phyloP scores from a whole-genome alignment of 257 asterid genomes.

The Solanum bukasovii region DNA sequence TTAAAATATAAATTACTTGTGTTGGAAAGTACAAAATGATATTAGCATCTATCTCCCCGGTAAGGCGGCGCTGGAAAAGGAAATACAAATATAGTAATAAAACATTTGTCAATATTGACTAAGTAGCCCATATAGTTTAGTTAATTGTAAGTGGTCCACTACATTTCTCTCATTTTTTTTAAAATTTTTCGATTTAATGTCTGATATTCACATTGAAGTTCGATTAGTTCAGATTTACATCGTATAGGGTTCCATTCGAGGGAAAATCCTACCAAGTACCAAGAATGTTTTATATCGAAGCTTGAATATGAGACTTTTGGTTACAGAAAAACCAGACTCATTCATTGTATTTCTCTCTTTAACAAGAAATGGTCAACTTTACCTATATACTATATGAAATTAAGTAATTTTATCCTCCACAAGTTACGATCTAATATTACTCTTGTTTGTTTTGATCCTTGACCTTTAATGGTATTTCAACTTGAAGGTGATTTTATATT shows the following conservation, averaged over 20 bases:
- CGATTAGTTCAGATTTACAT: neutral
- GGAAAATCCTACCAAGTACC: neutral
- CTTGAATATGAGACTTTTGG: neutral
- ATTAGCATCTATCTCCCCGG: neutral
- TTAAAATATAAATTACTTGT: neutral
- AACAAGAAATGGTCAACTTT: neutral
- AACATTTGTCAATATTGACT: neutral
- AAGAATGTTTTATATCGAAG: too few relatives aligned
- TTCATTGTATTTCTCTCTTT: neutral
- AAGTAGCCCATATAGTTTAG: neutral
- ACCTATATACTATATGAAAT: neutral
- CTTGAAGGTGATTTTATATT: neutral
- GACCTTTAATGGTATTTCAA: too few relatives aligned
- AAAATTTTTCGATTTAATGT: rapidly evolving
- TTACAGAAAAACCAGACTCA: neutral
- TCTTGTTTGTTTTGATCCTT: neutral
- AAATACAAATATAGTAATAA: neutral
- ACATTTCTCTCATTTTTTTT: neutral
- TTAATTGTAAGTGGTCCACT: neutral
- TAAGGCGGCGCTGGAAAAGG: neutral
- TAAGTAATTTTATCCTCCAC: neutral
- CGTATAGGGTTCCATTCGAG: neutral
- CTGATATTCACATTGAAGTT: neutral
- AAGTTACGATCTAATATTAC: neutral
- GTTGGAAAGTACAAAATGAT: neutral